Percentiles rank a stretch among this genome's conserved stretches.
Evolutionary conservation across 805 yeast species (phyloP).

Genomic region (Candida chauliodis): DNA sequence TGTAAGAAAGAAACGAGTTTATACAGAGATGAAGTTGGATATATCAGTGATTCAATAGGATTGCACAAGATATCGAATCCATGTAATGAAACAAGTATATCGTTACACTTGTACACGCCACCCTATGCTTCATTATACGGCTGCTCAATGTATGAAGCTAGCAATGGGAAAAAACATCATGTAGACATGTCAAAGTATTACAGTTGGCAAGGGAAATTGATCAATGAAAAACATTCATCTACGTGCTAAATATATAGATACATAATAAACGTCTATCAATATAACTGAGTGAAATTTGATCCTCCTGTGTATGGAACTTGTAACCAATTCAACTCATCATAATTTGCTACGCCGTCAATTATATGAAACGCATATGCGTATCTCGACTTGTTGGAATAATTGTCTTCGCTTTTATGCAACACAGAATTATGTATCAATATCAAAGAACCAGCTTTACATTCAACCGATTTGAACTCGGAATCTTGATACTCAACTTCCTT

Average conservation of each 20-base stretch:
- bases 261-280: constrained; percentile 6
- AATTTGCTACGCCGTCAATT: constrained; percentile 61
- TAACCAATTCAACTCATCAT: constrained; percentile 70
- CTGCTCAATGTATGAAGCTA: constrained; percentile 48
- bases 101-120: constrained; percentile 72
- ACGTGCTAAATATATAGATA: constrained; percentile 14
- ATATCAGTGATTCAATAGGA: constrained; percentile 65
- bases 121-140: constrained; percentile 67
- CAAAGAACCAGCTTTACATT: constrained; percentile 69
- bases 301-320: constrained; percentile 76
- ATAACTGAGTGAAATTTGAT: constrained; percentile 51
- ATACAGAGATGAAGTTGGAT: constrained; percentile 49
- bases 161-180: constrained; percentile 47
- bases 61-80: constrained; percentile 61
- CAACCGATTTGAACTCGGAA: constrained; percentile 41
- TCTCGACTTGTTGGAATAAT: constrained; percentile 52
- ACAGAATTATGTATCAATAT: constrained; percentile 70
- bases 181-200: constrained; percentile 59
- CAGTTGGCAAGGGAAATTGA: constrained; percentile 54
- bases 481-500: constrained; percentile 31
- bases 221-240: constrained; percentile 21
- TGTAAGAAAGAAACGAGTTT: constrained; percentile 26
- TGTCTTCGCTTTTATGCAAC: constrained; percentile 66
- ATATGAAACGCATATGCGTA: constrained; percentile 79
- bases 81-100: constrained; percentile 43